Conservation (phyloP, 2,329 filamentous ascomycete genomes). For the Hypoxylon sp. region DNA sequence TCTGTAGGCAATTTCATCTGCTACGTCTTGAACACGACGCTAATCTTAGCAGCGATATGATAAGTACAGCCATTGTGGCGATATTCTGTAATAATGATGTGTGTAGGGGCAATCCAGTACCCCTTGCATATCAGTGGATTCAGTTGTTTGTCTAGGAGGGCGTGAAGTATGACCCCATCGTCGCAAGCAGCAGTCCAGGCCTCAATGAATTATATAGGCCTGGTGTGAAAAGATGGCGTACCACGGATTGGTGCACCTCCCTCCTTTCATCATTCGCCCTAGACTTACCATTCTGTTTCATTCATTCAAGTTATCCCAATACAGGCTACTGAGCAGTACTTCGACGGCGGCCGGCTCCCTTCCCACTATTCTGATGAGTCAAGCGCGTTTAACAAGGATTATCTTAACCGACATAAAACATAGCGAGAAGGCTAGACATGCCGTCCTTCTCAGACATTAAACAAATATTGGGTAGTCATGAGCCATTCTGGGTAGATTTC, state of each 20-base stretch:
- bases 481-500: neutral
- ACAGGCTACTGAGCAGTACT: conserved; percentile 38
- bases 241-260: conserved; percentile 58
- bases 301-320: conserved; percentile 37
- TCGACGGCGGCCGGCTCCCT: conserved; percentile 29
- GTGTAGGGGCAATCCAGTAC: conserved; percentile 26
- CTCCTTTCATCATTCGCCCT: neutral
- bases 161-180: conserved; percentile 35
- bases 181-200: conserved; percentile 40
- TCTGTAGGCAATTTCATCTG: conserved; percentile 39
- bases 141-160: conserved; percentile 40
- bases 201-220: conserved; percentile 38
- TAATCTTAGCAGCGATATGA: conserved; percentile 37
- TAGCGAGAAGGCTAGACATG: neutral
- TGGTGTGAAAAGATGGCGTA: conserved; percentile 55
- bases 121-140: conserved; percentile 37
- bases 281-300: neutral
- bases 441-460: neutral
- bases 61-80: conserved; percentile 31
- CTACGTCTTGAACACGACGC: conserved; percentile 40
- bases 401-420: neutral
- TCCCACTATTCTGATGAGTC: too few relatives aligned
- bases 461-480: neutral
- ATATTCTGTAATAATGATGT: conserved; percentile 16
- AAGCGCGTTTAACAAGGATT: neutral